Conservation (phyloP, 169 alveolate species). For the Plasmodium chabaudi region DNA sequence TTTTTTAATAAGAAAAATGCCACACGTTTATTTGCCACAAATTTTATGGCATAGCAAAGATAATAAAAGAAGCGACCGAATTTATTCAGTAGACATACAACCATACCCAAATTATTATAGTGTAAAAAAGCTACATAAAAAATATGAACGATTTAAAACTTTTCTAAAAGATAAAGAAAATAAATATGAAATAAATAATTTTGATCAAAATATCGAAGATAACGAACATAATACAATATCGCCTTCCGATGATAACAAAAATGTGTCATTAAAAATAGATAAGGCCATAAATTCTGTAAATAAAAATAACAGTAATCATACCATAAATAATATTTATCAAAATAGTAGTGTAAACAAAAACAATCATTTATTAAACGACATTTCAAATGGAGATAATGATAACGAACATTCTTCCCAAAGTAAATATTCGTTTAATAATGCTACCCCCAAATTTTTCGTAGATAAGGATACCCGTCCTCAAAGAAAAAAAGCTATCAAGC, state of each 20-base stretch:
- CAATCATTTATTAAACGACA: constrained; percentile 2
- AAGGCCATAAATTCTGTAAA: constrained; percentile 1
- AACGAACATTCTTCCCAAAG: neutral
- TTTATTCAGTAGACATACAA: constrained; percentile 91
- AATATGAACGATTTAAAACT: constrained; percentile 58
- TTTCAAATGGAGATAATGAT: neutral
- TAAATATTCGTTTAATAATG: neutral
- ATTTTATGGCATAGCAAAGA: constrained; percentile 93
- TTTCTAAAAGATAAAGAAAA: constrained; percentile 45
- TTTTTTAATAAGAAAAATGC: constrained; percentile 81
- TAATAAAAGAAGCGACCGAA: constrained; percentile 91
- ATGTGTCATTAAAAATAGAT: constrained; percentile 10
- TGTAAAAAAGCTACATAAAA: constrained; percentile 37
- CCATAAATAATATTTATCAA: neutral
- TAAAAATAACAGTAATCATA: constrained; percentile 1
- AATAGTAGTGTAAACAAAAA: neutral
- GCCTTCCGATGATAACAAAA: constrained; percentile 7
- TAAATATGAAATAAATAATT: constrained; percentile 16
- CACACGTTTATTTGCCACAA: constrained; percentile 90
- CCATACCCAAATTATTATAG: constrained; percentile 83
- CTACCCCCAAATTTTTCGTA: neutral
- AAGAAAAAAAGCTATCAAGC: constrained; percentile 50
- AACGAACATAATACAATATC: constrained; percentile 4
- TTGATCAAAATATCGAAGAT: constrained; percentile 11
- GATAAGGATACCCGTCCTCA: neutral